Conservation (phyloP, 345 rosid species). For the Gossypium mustelinum region DNA sequence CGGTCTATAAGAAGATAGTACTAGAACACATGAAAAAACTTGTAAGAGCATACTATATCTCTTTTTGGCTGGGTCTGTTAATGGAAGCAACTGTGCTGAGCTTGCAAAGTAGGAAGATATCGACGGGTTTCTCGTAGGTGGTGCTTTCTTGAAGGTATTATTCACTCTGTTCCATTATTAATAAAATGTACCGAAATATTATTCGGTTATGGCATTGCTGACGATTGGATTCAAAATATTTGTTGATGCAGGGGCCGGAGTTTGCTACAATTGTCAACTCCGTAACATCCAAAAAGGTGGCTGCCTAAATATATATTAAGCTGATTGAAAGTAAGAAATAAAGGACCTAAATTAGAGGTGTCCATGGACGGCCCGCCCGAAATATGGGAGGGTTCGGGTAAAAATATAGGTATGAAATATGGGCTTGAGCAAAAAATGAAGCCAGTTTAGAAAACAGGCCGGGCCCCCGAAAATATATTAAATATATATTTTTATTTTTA, state of each 20-base stretch:
- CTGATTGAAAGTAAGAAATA: not conserved
- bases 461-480: too few relatives aligned
- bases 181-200: not conserved
- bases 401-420: too few relatives aligned
- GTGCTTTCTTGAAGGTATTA: slow-evolving; percentile 91
- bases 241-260: slow-evolving; percentile 73
- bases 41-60: not conserved
- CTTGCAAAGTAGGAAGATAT: slow-evolving; percentile 96
- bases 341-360: not conserved
- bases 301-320: slow-evolving; percentile 46
- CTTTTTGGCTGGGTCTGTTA: slow-evolving; percentile 69
- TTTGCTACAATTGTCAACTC: slow-evolving; percentile 93
- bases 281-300: slow-evolving; percentile 76
- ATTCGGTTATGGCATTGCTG: not conserved
- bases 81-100: slow-evolving; percentile 86
- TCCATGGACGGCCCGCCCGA: too few relatives aligned
- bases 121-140: slow-evolving; percentile 97
- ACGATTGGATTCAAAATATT: slow-evolving; percentile 1
- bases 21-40: too few relatives aligned
- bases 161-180: slow-evolving; percentile 1
- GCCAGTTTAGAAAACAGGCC: too few relatives aligned
- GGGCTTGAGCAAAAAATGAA: too few relatives aligned
- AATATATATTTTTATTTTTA: too few relatives aligned
- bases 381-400: too few relatives aligned
- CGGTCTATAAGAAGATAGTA: too few relatives aligned